Evolutionary conservation across 805 yeast genomes (phyloP).

Genomic region (Diddensiella santjacobensis): DNA sequence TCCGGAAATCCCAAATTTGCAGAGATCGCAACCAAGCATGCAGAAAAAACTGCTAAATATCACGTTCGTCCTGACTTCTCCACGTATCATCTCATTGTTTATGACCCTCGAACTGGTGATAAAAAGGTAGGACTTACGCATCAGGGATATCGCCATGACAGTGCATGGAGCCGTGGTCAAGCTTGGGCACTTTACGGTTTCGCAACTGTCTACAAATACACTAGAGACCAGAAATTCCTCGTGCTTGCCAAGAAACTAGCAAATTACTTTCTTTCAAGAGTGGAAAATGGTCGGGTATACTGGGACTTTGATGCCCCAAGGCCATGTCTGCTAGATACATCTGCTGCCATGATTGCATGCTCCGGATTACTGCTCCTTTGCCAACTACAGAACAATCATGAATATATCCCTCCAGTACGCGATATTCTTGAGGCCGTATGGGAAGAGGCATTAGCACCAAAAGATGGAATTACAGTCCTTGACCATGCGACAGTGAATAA

Average conservation of each 20-base stretch:
- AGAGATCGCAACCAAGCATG: constrained; percentile 33
- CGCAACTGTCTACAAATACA: constrained; percentile 30
- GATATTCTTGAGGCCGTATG: constrained; percentile 23
- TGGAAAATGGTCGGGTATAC: constrained; percentile 29
- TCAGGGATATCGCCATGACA: constrained; percentile 32
- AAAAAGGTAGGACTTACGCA: constrained; percentile 28
- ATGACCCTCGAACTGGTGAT: constrained; percentile 25
- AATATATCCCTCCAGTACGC: constrained; percentile 23
- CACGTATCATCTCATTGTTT: constrained; percentile 31
- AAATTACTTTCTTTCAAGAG: constrained; percentile 26
- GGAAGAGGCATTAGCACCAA: constrained; percentile 21
- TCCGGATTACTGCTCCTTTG: constrained; percentile 30
- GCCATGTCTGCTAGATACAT: constrained; percentile 30
- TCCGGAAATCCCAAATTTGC: constrained; percentile 30
- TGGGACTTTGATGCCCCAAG: constrained; percentile 25
- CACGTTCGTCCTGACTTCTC: constrained; percentile 27
- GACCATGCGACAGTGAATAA: constrained; percentile 6
- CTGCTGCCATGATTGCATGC: constrained; percentile 33
- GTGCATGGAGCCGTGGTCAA: constrained; percentile 36
- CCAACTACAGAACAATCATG: constrained; percentile 18
- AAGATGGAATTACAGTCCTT: constrained; percentile 23
- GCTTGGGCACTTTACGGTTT: constrained; percentile 35
- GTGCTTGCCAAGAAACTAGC: constrained; percentile 28
- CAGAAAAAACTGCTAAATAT: constrained; percentile 29
- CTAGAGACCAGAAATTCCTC: constrained; percentile 28